phyloP scores from a whole-genome alignment of 2,329 filamentous ascomycete species.

The Penicillium hesseltinei region DNA sequence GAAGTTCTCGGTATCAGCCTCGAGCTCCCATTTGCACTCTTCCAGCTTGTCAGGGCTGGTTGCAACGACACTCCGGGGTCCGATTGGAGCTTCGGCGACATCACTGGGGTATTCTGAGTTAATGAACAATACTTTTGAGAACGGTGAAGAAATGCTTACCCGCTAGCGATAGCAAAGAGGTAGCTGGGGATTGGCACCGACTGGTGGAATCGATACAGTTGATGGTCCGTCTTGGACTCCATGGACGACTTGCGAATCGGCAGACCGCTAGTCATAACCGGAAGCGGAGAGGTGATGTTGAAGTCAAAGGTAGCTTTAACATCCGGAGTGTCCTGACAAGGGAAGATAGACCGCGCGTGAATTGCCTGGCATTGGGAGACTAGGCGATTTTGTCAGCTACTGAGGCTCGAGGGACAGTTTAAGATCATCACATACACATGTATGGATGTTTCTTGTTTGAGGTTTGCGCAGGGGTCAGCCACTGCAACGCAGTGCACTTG shows the following conservation, averaged over 20 bases:
- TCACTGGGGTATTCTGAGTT: conserved; percentile 55
- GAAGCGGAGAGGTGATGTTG: conserved; percentile 78
- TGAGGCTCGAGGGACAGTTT: neutral
- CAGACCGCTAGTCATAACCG: conserved; percentile 89
- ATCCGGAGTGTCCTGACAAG: conserved; percentile 95
- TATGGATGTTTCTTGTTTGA: conserved; percentile 95
- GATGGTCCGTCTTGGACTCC: conserved; percentile 53
- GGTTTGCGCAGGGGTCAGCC: conserved; percentile 90
- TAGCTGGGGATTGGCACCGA: conserved; percentile 91
- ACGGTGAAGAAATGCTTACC: conserved; percentile 28
- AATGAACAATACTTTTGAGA: neutral
- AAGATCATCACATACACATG: conserved; percentile 61
- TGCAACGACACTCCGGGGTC: conserved; percentile 78
- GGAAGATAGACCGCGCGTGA: conserved; percentile 88
- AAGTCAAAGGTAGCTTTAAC: conserved; percentile 95
- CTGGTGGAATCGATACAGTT: conserved; percentile 82
- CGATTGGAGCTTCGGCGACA: conserved; percentile 79
- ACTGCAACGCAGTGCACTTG: conserved; percentile 88
- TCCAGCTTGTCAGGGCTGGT: conserved; percentile 84
- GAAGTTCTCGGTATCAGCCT: conserved; percentile 87
- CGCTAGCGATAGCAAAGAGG: conserved; percentile 82
- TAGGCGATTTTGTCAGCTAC: conserved; percentile 18
- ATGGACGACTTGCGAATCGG: conserved; percentile 52
- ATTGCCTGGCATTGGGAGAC: conserved; percentile 96
- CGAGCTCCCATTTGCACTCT: conserved; percentile 85